Base-by-base conservation (phyloP, 2,329 filamentous ascomycete genomes). In the Calonectria montana region DNA sequence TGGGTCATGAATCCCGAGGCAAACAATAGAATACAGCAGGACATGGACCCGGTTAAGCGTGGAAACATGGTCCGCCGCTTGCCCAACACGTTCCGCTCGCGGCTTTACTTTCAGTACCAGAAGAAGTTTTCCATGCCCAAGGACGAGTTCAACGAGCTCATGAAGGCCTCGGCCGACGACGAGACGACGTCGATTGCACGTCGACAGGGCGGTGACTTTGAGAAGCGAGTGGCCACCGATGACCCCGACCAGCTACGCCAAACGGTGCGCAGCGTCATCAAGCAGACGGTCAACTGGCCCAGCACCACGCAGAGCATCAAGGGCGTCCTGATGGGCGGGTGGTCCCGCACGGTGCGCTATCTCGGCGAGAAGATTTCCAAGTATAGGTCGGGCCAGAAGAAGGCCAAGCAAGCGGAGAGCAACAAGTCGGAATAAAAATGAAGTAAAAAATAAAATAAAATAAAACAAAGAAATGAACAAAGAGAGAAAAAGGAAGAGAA, bases 51-150 rank as follows among this genome's bases (percentile, higher is more conserved):
- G 0, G 86, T 94, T 70, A 95, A 94, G 80, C 92, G 97, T 69
- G 95, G 94, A 21, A 99, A 99, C 83, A 99, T 99, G 94, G 96
- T 99, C 12, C 92, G 97, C 6, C 93, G 97, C 15, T 87, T 99
- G 13, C 97, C 97, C 4, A 93, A 93, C 78, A 89, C 92, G 7
- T 98, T 99, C 88, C 91, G 97, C 43, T 91, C 94, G 66, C 96
- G 95, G 71, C 87, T 99, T 0, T 99, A 99, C 85, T 98, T 98
- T 83, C 92, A 96, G 79, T 99, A 98, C 83, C 96, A 98, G 82
- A 92, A 93, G 81, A 96, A 97, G 80, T 97, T 96, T 79, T 89
- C 90, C 68, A 97, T 99, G 50, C 95, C 96, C 0, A 91, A 92
- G 18, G 89, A 90, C 5, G 95, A 98, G 67, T 99, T 98, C 82